Percentiles rank a stretch among this genome's conserved stretches.
Conservation (phyloP, 2,329 filamentous ascomycete species). For the Neopestalotiopsis clavispora region DNA sequence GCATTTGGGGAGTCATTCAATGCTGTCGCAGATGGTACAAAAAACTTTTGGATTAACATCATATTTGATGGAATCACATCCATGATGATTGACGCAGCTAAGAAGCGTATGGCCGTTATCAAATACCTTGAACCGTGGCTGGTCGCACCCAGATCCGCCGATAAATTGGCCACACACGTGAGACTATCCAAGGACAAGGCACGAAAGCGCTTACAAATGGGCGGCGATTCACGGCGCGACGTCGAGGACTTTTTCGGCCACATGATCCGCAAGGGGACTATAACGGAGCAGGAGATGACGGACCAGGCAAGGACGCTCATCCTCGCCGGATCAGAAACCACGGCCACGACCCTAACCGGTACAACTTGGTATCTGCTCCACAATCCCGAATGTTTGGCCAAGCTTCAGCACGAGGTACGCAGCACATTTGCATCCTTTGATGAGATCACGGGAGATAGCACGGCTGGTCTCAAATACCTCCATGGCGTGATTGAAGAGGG, state of each 20-base stretch:
- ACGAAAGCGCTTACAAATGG: neutral
- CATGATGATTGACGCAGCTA: neutral
- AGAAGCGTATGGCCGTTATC: neutral
- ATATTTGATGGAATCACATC: neutral
- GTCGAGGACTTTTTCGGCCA: conserved; percentile 7
- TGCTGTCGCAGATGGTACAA: neutral
- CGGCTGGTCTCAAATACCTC: neutral
- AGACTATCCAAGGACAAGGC: conserved; percentile 7
- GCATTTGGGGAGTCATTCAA: conserved; percentile 16
- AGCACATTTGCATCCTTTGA: neutral
- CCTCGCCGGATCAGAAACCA: conserved; percentile 12
- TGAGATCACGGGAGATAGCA: conserved; percentile 4
- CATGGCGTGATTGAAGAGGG: conserved; percentile 3
- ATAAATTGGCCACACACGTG: neutral
- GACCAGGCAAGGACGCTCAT: conserved; percentile 7
- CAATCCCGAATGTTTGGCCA: conserved; percentile 17
- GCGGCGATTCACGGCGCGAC: conserved; percentile 17
- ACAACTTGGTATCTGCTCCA: neutral
- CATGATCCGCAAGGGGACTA: neutral
- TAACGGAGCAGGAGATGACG: conserved; percentile 7
- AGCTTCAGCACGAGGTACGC: conserved; percentile 4
- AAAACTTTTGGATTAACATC: neutral
- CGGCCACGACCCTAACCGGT: conserved; percentile 18
- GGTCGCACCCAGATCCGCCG: neutral
- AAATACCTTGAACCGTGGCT: neutral